Base-by-base conservation (phyloP, 139 green algal species). In the Yamagishiella unicocca region DNA sequence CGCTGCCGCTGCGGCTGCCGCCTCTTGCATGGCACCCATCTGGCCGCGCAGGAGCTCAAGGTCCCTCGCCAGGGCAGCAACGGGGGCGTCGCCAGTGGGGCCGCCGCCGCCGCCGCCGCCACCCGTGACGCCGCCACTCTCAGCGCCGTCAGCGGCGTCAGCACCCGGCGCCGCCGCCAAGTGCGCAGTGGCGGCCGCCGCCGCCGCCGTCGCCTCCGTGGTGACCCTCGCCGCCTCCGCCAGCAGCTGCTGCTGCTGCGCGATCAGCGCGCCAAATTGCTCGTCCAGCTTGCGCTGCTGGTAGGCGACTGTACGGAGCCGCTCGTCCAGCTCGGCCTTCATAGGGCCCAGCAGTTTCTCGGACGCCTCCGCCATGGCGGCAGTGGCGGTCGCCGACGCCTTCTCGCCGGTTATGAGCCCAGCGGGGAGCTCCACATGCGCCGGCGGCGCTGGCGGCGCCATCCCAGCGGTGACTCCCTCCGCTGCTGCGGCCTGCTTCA, bases 251-350 rank as follows among this genome's bases (percentile, higher is more conserved):
- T 86, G 35, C 76, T 83, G 76, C 35, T 71, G 35, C 35, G 22
- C n/a, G 12, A 35, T 35, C 9, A 68, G 25, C 35, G 76, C 50
- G 6, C 54, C 53, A 22, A 83, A 4, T 29, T 83, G 76, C 50
- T 83, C 76, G 53, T 83, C 53, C 76, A 83, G 8, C 54, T 27
- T 7, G 25, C 12, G 31, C 21, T 71, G 37, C 55, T 71, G 53
- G 21, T 71, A 53, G 54, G 22, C 76, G 54, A 83, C 38, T 29
- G 4, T 27, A 17, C 54, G 53, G 14, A 83, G 9, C 53, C 38
- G 76, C 53, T 83, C 76, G 76, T 83, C 76, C 76, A 83, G 46
- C n/a, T 68, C 46, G 31, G 29, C 46, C 45, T 61, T 61, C 14
- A n/a, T 45, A 6, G 43, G 21, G 43, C 25, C 42, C 24, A 81